Base-by-base conservation (phyloP, 2,329 filamentous ascomycete genomes). In the Phialophora tarda region DNA sequence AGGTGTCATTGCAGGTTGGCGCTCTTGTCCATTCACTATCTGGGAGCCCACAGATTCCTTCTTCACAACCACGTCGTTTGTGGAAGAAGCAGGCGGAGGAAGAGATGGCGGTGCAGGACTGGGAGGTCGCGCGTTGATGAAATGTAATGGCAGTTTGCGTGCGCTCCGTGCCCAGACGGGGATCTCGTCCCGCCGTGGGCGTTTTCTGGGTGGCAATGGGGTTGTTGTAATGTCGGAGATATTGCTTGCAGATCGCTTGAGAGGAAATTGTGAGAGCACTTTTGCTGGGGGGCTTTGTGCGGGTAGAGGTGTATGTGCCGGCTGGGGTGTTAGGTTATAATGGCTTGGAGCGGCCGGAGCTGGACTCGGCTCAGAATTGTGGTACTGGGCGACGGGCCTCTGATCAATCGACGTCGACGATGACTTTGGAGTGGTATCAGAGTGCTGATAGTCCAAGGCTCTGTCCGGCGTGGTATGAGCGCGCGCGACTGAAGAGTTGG, bases 131-230 rank as follows among this genome's bases (percentile, higher is more conserved):
- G 54, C 62, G 24, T 67, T 59, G 57, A 67, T 67, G 48, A 73
- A 69, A 24, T 34, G 62, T 44, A 72, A 59, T 17, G 64, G 62
- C 21, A 28, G 14, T 76, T 78, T 68, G 71, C 77, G 77, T 14
- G 80, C 78, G 68, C 78, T 79, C 47, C 78, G 78, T 23, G 82
- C 82, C 72, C 77, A 86, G 44, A 85, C 81, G 2, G 85, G 85
- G 34, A 83, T 81, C 71, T 85, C 83, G 54, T 81, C 79, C 68
- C 83, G 84, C 58, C 83, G 79, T 66, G 79, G 78, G 67, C 82
- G 78, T 71, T 85, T 86, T 68, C 77, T 79, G 17, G 80, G 81
- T 23, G 77, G 78, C 62, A 79, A 75, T n/a, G 72, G 71, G 34
- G 73, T 75, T 14, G 72, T 28, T 38, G 68, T 64, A 26, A 54